phyloP scores from a whole-genome alignment of 1,284 basidiomycete species.

The Trametes hirsuta region DNA sequence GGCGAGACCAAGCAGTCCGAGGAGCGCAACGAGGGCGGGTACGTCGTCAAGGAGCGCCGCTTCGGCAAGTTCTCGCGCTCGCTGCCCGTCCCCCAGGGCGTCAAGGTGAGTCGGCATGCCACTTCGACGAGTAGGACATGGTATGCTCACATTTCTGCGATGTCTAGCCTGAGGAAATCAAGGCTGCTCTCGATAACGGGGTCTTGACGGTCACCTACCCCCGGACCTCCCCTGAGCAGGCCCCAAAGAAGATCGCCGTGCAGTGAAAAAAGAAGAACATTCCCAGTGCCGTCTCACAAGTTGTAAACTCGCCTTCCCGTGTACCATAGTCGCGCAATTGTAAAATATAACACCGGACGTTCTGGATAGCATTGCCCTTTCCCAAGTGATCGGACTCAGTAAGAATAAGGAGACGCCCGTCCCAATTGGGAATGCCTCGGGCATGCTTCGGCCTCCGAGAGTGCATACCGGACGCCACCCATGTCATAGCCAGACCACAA shows the following conservation, averaged over 20 bases:
- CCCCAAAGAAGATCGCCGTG: constrained; percentile 37
- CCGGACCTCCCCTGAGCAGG: constrained; percentile 34
- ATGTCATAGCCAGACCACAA: neutral
- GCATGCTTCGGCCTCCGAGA: neutral
- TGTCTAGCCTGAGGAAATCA: constrained; percentile 41
- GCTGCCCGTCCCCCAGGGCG: constrained; percentile 45
- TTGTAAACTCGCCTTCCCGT: neutral
- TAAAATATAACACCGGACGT: neutral
- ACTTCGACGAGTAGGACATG: neutral
- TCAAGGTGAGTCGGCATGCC: constrained; percentile 36
- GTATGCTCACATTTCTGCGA: neutral
- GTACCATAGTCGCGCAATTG: neutral
- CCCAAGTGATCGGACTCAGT: too few species aligned
- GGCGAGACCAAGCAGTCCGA: constrained; percentile 40
- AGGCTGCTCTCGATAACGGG: constrained; percentile 46
- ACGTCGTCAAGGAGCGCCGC: constrained; percentile 47
- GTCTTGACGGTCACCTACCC: constrained; percentile 46
- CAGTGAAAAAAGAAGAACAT: constrained; percentile 11
- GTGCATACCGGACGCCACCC: neutral
- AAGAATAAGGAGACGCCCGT: too few species aligned
- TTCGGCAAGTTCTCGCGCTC: constrained; percentile 49
- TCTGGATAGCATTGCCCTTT: too few species aligned
- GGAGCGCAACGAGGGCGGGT: constrained; percentile 45
- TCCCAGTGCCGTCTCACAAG: neutral
- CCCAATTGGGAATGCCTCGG: neutral